Evolutionary conservation across 495 filamentous ascomycete species (phyloP).

Genomic region (Saxophila tyrrhenica): DNA sequence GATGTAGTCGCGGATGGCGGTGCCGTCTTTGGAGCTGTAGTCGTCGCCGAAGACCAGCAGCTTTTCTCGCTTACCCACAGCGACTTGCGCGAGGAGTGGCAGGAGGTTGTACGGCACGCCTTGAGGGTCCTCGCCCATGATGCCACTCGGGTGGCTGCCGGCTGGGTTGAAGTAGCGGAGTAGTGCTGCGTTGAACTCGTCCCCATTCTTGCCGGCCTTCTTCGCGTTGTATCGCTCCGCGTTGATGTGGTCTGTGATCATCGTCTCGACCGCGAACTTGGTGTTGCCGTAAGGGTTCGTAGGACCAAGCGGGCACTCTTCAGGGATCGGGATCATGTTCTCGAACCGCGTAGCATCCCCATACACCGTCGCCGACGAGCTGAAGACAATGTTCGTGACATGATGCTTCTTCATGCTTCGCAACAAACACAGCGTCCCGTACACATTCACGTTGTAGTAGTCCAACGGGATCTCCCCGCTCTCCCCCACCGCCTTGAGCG

Average conservation of each 20-base stretch:
- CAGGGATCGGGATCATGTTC: constrained; percentile 98
- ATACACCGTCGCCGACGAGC: constrained; percentile 91
- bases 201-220: constrained; percentile 63
- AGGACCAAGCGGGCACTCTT: constrained; percentile 87
- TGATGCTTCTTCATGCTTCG: constrained; percentile 77
- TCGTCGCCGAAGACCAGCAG: constrained; percentile 90
- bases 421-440: constrained; percentile 80
- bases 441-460: constrained; percentile 95
- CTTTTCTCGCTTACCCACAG: constrained; percentile 89
- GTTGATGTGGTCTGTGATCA: constrained; percentile 84
- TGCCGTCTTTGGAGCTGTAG: constrained; percentile 69
- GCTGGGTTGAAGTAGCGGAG: constrained; percentile 97
- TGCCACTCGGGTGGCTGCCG: constrained; percentile 84
- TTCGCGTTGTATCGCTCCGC: constrained; percentile 73
- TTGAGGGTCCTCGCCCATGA: constrained; percentile 98
- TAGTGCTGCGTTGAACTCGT: constrained; percentile 86
- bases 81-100: constrained; percentile 87
- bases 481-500: constrained; percentile 96
- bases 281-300: constrained; percentile 97
- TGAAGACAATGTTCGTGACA: constrained; percentile 96
- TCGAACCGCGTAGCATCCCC: constrained; percentile 92
- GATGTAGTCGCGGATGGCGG: constrained; percentile 63
- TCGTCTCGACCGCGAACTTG: constrained; percentile 77
- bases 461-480: constrained; percentile 90
- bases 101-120: constrained; percentile 94